Conservation (phyloP, 164 flowering plant genomes). For the Kingdonia uniflora region DNA sequence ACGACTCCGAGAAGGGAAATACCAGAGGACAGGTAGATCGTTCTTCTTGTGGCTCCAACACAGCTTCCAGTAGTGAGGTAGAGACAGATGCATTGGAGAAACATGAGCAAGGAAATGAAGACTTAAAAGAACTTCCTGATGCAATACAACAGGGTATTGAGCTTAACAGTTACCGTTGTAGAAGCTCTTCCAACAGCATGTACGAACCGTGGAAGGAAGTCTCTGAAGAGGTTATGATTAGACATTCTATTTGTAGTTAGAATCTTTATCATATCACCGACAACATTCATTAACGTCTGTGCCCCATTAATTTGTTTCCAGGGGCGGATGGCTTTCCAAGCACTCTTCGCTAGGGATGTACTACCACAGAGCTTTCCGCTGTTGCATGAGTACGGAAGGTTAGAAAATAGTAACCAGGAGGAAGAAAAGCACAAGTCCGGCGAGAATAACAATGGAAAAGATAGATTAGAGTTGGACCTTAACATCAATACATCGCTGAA, state of each 20-base stretch:
- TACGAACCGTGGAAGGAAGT: conserved; percentile 90
- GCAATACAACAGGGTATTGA: conserved; percentile 31
- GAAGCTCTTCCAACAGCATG: conserved; percentile 25
- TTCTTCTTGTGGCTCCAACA: conserved; percentile 93
- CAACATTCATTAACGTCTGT: conserved; percentile 6
- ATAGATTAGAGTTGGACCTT: conserved; percentile 27
- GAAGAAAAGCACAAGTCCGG: conserved; percentile 14
- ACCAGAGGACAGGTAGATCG: conserved; percentile 59
- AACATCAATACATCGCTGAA: conserved; percentile 25
- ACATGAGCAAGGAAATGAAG: conserved; percentile 42
- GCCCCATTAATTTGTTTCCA: conserved; percentile 20
- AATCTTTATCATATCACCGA: neutral
- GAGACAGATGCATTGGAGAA: conserved; percentile 64
- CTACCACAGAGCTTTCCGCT: conserved; percentile 92
- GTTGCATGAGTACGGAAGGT: conserved; percentile 23
- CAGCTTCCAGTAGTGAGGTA: conserved; percentile 77
- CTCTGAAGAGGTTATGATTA: conserved; percentile 93
- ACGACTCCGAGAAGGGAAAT: conserved; percentile 37
- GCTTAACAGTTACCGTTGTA: conserved; percentile 36
- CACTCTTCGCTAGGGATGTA: conserved; percentile 64
- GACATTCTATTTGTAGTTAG: neutral
- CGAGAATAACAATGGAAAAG: conserved; percentile 16
- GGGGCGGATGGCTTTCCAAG: conserved; percentile 93
- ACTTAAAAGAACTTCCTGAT: conserved; percentile 32
- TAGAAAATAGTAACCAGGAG: conserved; percentile 11